A percentile compares a stretch with the other conserved stretches of the same genome.
These are phyloP conservation scores for Colletotrichum lindemuthianum DNA, from an alignment of 2,329 filamentous ascomycete genomes.

Conservation along the genomic window DNA sequence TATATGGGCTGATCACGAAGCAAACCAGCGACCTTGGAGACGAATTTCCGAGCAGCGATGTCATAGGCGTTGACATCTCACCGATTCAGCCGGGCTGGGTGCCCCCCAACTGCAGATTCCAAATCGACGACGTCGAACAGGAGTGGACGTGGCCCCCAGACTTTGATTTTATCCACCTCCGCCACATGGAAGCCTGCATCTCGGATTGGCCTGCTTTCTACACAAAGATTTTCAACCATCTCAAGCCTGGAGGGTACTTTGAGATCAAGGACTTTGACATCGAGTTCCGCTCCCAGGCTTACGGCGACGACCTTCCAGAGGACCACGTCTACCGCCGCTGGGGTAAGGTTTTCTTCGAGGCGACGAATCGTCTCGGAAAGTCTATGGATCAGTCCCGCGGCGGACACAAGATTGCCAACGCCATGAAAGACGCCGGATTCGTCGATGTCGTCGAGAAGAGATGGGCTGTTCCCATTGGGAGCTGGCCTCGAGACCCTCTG, in stretches of 20 bases:
- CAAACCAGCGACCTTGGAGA: constrained; percentile 57
- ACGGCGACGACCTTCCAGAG: constrained; percentile 38
- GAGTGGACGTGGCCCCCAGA: constrained; percentile 56
- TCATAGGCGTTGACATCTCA: constrained; percentile 64
- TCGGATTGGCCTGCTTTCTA: constrained; percentile 62
- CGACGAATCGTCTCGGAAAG: constrained; percentile 41
- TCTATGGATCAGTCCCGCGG: constrained; percentile 31
- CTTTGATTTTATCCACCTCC: constrained; percentile 69
- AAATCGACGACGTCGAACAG: constrained; percentile 70
- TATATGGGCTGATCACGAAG: no score
- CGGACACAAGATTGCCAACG: constrained; percentile 38
- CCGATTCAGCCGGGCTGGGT: constrained; percentile 66
- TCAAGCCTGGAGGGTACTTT: constrained; percentile 57
- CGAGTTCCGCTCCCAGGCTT: constrained; percentile 23
- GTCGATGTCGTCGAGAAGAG: constrained; percentile 30
- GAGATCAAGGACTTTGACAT: constrained; percentile 46
- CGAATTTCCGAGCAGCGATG: constrained; percentile 54
- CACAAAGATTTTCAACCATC: constrained; percentile 56
- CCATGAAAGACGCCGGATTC: constrained; percentile 32
- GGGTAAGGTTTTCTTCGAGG: constrained; percentile 41
- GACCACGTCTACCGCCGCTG: constrained; percentile 44
- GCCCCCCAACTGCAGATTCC: constrained; percentile 62
- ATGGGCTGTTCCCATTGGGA: constrained; percentile 39
- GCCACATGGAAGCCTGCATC: constrained; percentile 62
- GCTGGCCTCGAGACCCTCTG: constrained; percentile 38